Evolutionary conservation across 441 rosid species (phyloP), one percentile per base, ranked within the genome.

Genomic region (Pelargonium myrrhifolium): DNA sequence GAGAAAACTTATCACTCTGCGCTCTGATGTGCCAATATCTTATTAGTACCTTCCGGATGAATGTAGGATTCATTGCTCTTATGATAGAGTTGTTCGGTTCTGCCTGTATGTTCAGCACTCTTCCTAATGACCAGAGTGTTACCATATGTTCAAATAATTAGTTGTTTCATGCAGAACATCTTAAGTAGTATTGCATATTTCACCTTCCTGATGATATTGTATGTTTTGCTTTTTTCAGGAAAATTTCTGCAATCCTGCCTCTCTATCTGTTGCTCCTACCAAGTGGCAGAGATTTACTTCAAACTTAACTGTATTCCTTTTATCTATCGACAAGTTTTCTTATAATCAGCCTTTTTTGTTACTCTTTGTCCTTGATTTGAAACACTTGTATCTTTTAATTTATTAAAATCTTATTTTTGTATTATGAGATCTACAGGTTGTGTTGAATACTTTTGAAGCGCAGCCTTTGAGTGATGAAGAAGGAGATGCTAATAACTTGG

Each of bases 381-480:
- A 9, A 2, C 61, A 20, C 26, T 9, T 18, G 12, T 20, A 18
- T 4, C 20, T 17, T 53, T 53, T 53, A 18, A 21, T 53, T 8
- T 18, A 18, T 4, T 55, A 55, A 17, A 55, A 55, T 42, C 3
- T 31, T 73, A n/a, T n/a, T 73, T n/a, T 67, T 62, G 62, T 70
- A 71, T 64, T 68, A 64, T 69, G 73, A 74, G 66, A 62, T 80
- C 49, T 79, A 26, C 76, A 94, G 99, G 94, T 86, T 73, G 98
- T 94, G 68, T 69, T 94, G 82, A 86, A 81, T 75, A 87, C 99
- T 74, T 94, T 94, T 69, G 96, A 94, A 47, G 93, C 97, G 47
- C 99, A 94, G 74, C 99, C 97, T 62, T 85, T 94, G 77, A 94
- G 88, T 65, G 99, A 92, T 75, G 99, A 94, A 83, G 99, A 87